Evolutionary conservation across 2,329 filamentous ascomycete species (phyloP), one percentile per base, ranked within the genome.

Genomic region (Gremmenia infestans): DNA sequence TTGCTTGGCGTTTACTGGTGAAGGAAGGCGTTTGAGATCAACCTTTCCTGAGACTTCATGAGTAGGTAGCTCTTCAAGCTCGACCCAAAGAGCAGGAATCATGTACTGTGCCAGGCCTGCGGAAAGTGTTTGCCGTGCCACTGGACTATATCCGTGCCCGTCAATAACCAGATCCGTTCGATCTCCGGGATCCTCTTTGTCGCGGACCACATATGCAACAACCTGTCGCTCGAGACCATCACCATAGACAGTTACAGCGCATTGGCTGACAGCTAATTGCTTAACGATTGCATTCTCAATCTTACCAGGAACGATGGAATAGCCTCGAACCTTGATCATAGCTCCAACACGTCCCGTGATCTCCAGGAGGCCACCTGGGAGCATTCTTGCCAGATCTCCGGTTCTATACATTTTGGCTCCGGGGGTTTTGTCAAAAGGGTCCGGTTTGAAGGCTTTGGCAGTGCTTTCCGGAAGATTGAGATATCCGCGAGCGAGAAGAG

Each of bases 311-410:
- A 96, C 92, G 2, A 97, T 78, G 7, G 91, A 80, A 69, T 96
- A 91, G 0, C 92, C 92, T 32, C 92, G 83, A 5, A 96, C 78
- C 70, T 97, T 97, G 60, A 96, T 85, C 71, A 96, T 92, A 52
- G 95, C 90, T 66, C 96, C 92, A 7, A 87, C 87, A 8, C 92
- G 83, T 4, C 92, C 91, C 4, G 94, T 77, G 66, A 96, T 96
- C 58, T 93, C 88, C 57, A 96, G 90, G 45, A 87, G 88, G 1
- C 83, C 85, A 65, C 96, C 87, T 45, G 90, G 78, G 6, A 96
- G 74, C n/a, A 95, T 76, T 12, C 91, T 80, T 2, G 96, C 91
- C 0, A 96, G 76, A 70, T 97, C 92, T 0, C 92, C 92, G 0
- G 92, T 96, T 19, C 90, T 82, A 67, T 96, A 97, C 4, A 96